phyloP scores from a whole-genome alignment of 495 filamentous ascomycete species.

The Penicillium antarcticum region DNA sequence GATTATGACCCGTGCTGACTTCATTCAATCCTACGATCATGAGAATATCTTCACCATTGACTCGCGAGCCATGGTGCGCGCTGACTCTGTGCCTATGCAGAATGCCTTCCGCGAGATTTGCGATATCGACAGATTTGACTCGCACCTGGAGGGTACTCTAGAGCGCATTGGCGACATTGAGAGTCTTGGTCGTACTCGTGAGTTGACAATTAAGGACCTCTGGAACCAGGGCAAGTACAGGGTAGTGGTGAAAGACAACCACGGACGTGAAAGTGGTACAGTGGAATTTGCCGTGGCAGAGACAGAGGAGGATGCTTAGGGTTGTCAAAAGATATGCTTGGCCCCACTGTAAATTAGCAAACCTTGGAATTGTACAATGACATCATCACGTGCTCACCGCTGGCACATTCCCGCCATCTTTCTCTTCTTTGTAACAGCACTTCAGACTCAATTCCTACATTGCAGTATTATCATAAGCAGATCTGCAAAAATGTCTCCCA shows the following conservation, averaged over 20 bases:
- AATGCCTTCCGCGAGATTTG: slow-evolving; percentile 85
- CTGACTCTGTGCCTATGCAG: slow-evolving; percentile 95
- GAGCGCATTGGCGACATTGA: slow-evolving; percentile 86
- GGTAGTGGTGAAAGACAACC: slow-evolving; percentile 54
- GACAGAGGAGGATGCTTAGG: slow-evolving; percentile 14
- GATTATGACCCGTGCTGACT: slow-evolving; percentile 94
- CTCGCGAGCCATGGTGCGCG: slow-evolving; percentile 79
- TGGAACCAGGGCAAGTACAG: slow-evolving; percentile 77
- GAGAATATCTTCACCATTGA: slow-evolving; percentile 96
- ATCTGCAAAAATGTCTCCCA: slow-evolving; percentile 10
- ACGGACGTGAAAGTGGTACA: slow-evolving; percentile 42
- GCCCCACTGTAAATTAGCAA: slow-evolving; percentile 3
- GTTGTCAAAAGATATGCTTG: background rate
- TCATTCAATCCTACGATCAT: slow-evolving; percentile 88
- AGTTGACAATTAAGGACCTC: slow-evolving; percentile 84
- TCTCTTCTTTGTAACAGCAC: background rate
- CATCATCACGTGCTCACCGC: slow-evolving; percentile 38
- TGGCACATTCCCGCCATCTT: slow-evolving; percentile 12
- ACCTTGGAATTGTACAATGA: slow-evolving; percentile 20
- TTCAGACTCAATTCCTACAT: background rate
- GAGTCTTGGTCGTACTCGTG: slow-evolving; percentile 84
- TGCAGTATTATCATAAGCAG: background rate
- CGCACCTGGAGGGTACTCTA: slow-evolving; percentile 78
- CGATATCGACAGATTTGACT: slow-evolving; percentile 64
- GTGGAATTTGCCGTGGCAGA: slow-evolving; percentile 45